These are phyloP conservation scores for Ensete glaucum DNA, from an alignment of 176 grass and related monocot species.

Conservation along the genomic window DNA sequence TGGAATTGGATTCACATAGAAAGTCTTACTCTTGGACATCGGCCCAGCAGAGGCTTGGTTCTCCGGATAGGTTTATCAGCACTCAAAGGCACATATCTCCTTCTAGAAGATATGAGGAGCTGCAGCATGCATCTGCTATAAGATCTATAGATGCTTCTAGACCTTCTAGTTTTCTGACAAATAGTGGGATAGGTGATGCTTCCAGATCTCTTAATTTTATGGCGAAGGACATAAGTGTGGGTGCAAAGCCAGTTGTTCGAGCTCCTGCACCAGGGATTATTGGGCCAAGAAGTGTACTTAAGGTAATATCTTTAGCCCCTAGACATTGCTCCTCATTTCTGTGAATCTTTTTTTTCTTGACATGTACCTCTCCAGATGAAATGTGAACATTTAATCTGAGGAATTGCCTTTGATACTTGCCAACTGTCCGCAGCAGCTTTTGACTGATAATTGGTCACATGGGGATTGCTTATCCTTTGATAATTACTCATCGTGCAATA, in stretches of 20 bases:
- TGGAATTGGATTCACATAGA: slow-evolving; percentile 32
- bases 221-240: slow-evolving; percentile 23
- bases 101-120: slow-evolving; percentile 38
- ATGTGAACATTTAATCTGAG: not conserved
- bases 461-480: too few species aligned
- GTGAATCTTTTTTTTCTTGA: not conserved
- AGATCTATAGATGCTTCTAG: slow-evolving; percentile 31
- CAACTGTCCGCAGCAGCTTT: too few species aligned
- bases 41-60: slow-evolving; percentile 31
- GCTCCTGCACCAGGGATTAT: slow-evolving; percentile 15
- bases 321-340: not conserved
- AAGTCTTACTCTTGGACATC: slow-evolving; percentile 34
- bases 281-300: slow-evolving; percentile 8
- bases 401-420: not conserved
- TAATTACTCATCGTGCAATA: too few species aligned
- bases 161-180: slow-evolving; percentile 29
- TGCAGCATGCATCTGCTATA: slow-evolving; percentile 17
- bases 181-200: slow-evolving; percentile 32
- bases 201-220: slow-evolving; percentile 35
- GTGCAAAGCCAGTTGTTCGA: slow-evolving; percentile 34
- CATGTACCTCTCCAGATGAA: not conserved
- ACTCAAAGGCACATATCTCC: slow-evolving; percentile 32
- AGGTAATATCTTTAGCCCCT: slow-evolving; percentile 23
- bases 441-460: too few species aligned
- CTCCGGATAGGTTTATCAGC: slow-evolving; percentile 36